phyloP scores from a whole-genome alignment of 2,329 filamentous ascomycete species.

The Ophiostoma fasciatum region DNA sequence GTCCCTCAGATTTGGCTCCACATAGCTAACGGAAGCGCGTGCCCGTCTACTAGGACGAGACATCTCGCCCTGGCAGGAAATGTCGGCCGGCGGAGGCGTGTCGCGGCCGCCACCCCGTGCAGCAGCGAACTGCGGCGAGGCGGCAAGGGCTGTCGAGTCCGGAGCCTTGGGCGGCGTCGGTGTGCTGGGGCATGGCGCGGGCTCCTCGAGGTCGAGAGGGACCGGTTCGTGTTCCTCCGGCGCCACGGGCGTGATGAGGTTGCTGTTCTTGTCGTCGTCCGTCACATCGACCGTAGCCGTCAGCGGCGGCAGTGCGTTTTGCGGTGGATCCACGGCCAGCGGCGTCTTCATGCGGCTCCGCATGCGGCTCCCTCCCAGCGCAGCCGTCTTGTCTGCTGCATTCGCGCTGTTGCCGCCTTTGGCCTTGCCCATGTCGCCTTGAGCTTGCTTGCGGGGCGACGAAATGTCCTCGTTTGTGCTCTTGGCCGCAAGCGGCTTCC shows the following conservation, averaged over 20 bases:
- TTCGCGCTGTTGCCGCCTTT: conserved; percentile 9
- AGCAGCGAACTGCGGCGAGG: conserved; percentile 24
- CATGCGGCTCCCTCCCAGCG: conserved; percentile 1
- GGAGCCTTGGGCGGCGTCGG: conserved; percentile 3
- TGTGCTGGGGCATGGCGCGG: conserved; percentile 5
- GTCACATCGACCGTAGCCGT: conserved; percentile 1
- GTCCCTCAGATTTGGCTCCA: conserved; percentile 64
- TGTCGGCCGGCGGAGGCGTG: conserved; percentile 45
- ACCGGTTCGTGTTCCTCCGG: background rate
- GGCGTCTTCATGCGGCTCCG: conserved; percentile 13
- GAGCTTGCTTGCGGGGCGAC: conserved; percentile 37
- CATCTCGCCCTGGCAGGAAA: conserved; percentile 39
- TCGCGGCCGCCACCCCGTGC: conserved; percentile 24
- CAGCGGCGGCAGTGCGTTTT: conserved; percentile 9
- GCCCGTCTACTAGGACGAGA: conserved; percentile 52
- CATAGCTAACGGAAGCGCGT: conserved; percentile 59
- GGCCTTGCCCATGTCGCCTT: conserved; percentile 18
- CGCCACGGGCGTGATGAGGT: conserved; percentile 18
- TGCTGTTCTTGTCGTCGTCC: background rate
- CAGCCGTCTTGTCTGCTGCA: conserved; percentile 5
- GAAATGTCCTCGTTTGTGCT: conserved; percentile 44
- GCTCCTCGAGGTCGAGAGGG: background rate
- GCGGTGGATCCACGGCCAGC: conserved; percentile 16
- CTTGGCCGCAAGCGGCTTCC: conserved; percentile 39
- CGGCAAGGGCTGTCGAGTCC: background rate